phyloP scores from a whole-genome alignment of 352 stramenopile genomes.

The Globisporangium viniferum region DNA sequence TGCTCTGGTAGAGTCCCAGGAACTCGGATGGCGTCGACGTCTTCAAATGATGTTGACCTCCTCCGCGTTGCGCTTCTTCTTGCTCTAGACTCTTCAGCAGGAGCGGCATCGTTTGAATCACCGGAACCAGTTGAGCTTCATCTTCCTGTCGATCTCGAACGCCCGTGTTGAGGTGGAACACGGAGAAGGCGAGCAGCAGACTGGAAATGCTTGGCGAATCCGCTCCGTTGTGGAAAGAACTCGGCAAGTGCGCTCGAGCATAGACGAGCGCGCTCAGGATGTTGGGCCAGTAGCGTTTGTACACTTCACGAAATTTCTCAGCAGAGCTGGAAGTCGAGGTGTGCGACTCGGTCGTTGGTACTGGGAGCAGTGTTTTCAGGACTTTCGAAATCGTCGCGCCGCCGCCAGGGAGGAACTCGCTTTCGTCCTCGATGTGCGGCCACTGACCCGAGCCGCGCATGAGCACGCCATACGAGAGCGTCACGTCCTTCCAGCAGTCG shows the following conservation, averaged over 20 bases:
- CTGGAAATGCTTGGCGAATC: slow-evolving; percentile 12
- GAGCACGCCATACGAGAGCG: slow-evolving; percentile 35
- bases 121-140: slow-evolving; percentile 28
- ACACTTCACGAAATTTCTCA: slow-evolving; percentile 30
- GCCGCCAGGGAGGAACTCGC: slow-evolving; percentile 8
- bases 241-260: slow-evolving; percentile 27
- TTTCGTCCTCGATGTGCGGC: slow-evolving; percentile 17
- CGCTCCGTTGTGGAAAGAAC: slow-evolving; percentile 2
- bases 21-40: background rate
- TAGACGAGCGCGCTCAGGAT: slow-evolving; percentile 46
- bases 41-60: background rate
- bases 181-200: slow-evolving; percentile 32
- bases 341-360: slow-evolving; percentile 9
- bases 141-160: slow-evolving; percentile 38
- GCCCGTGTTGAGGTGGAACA: slow-evolving; percentile 46
- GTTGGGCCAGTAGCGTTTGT: slow-evolving; percentile 58
- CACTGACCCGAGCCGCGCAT: slow-evolving; percentile 48
- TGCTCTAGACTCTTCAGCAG: slow-evolving; percentile 23
- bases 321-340: slow-evolving; percentile 15
- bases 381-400: slow-evolving; percentile 18
- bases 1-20: slow-evolving; percentile 20
- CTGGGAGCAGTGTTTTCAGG: slow-evolving; percentile 25
- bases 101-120: slow-evolving; percentile 34
- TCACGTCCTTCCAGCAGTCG: slow-evolving; percentile 55
- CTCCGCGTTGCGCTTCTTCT: background rate